Base-by-base conservation (phyloP, 768 basidiomycete species). In the Hydnum rufescens region DNA sequence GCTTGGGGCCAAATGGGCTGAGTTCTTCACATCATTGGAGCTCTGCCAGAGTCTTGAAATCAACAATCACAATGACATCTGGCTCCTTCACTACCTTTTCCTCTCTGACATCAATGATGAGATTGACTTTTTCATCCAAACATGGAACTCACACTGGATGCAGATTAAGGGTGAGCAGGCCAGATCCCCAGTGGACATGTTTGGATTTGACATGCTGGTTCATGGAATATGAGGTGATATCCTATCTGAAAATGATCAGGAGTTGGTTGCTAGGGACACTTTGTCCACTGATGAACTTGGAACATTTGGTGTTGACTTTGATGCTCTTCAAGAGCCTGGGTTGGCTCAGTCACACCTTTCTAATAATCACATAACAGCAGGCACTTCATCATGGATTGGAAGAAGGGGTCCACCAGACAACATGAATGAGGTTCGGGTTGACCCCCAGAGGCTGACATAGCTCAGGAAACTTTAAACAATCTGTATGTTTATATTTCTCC, bases 31-130 rank as follows among this genome's bases (percentile, higher is more conserved):
- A 13, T 8, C n/a, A 1, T 59, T 63, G 18, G 62, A 63, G 49
- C 22, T 53, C 6, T 22, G 55, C 32, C 44, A 58, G 53, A 59
- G 58, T 18, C 59, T 63, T 6, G 53, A 61, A 31, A 39, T 55
- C 25, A 51, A 55, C 56, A 54, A 46, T 50, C 32, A 23, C 5
- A 25, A 18, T 25, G 61, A 63, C 50, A 59, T 61, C 18, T 63
- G 62, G 62, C 59, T 64, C 29, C 57, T 64, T 44, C 63, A 62
- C 42, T 54, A 52, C 42, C 53, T 63, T 4, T 63, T 63, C 49
- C 61, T 63, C 3, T 32, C 13, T 39, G 36, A 13, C 36, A 13
- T 39, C 36, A 39, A 39, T 39, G 36, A 13, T 13, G 13, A 39
- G 13, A 39, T 39, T 39, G 36, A 22, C 13, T 13, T 13, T 13